Base-by-base conservation (phyloP, 805 yeast genomes). In the Myxozyma monticola region DNA sequence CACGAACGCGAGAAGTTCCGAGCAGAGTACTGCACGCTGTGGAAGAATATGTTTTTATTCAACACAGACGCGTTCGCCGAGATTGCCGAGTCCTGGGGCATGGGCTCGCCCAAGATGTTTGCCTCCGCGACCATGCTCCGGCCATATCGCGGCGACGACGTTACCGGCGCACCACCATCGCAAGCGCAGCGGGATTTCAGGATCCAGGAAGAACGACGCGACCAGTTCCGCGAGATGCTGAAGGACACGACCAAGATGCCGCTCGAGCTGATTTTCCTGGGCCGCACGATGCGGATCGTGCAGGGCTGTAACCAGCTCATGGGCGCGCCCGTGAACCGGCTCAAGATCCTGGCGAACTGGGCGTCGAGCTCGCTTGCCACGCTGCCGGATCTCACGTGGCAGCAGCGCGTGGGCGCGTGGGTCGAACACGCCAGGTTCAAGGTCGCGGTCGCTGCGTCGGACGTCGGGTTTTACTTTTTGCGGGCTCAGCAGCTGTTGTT, bases 251-350 rank as follows among this genome's bases (percentile, higher is more conserved):
- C 77, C 41, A 77, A 77, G 65, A 80, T 86, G 62, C 95, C 95
- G 2, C 66, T 81, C 53, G 81, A 80, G 39, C 65, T 85, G 46
- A 72, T 83, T 17, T 85, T 85, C 59, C 68, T 86, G 5, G 79
- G 84, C 47, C 70, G 91, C 60, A 75, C 86, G 9, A 83, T 84
- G 84, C 71, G 90, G 52, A 84, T 85, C 71, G 76, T 86, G 43
- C 91, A 85, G 63, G 81, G 81, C 21, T 66, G 83, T 56, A 85
- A 86, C 64, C 80, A 79, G 57, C 70, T 69, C 30, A 78, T 77
- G 63, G 87, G 84, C 3, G 78, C 88, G 14, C 91, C 90, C 0
- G 83, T 84, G n/a, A 85, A 85, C 64, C 72, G 93, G 49, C 68
- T 85, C 57, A 81, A 80, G 50, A 62, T 83, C 25, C 70, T 85